phyloP scores from a whole-genome alignment of 768 basidiomycete genomes.

The Hortiboletus flavorubellus region DNA sequence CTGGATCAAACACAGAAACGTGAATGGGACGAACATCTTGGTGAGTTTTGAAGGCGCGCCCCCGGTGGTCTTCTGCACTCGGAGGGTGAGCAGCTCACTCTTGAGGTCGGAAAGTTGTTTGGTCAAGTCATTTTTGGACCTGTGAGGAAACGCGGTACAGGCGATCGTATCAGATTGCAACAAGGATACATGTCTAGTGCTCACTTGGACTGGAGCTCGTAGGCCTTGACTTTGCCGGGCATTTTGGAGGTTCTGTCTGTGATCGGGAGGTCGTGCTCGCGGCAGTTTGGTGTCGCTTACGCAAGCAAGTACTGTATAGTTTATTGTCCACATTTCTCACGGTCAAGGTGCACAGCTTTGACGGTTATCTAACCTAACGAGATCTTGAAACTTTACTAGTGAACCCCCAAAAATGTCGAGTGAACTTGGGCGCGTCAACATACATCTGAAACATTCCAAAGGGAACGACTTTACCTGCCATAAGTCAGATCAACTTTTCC shows the following conservation, averaged over 20 bases:
- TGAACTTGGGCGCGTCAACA: slow-evolving; percentile 35
- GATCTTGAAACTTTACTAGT: slow-evolving; percentile 57
- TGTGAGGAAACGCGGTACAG: slow-evolving; percentile 28
- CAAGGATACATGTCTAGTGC: slow-evolving; percentile 23
- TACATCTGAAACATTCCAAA: neutral
- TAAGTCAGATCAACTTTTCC: slow-evolving; percentile 62
- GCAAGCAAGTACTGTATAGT: slow-evolving; percentile 37
- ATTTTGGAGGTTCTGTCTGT: slow-evolving; percentile 46
- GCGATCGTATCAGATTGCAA: slow-evolving; percentile 8
- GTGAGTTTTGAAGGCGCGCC: slow-evolving; percentile 94
- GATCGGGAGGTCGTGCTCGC: slow-evolving; percentile 32
- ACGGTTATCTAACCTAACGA: slow-evolving; percentile 29
- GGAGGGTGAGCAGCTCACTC: slow-evolving; percentile 87
- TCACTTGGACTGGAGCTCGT: slow-evolving; percentile 94
- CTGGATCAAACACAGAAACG: neutral
- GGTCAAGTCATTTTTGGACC: slow-evolving; percentile 95
- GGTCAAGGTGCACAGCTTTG: neutral
- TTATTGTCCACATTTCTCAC: slow-evolving; percentile 43
- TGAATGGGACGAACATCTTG: slow-evolving; percentile 73
- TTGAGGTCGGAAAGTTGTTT: slow-evolving; percentile 94
- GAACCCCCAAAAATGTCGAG: slow-evolving; percentile 72
- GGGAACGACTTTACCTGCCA: slow-evolving; percentile 30
- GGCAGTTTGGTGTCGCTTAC: slow-evolving; percentile 29
- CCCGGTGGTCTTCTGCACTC: slow-evolving; percentile 98
- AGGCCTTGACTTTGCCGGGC: slow-evolving; percentile 93